These are phyloP conservation scores for Fusarium denticulatum DNA, from an alignment of 2,329 filamentous ascomycete genomes.

Conservation along the genomic window DNA sequence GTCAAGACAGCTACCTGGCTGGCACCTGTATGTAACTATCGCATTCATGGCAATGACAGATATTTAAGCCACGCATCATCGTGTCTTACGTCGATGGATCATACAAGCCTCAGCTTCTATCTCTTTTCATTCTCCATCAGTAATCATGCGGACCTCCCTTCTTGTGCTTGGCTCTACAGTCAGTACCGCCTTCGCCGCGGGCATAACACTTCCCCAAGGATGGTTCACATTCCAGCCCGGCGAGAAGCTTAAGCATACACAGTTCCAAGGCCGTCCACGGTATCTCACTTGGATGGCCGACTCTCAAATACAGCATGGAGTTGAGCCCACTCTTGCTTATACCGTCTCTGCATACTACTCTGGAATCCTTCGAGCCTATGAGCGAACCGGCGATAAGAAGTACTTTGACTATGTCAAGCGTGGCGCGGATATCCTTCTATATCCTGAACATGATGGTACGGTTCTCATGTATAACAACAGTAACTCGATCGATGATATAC, in stretches of 20 bases:
- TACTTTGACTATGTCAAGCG: slow-evolving; percentile 42
- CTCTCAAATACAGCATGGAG: slow-evolving; percentile 42
- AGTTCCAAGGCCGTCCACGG: slow-evolving; percentile 27
- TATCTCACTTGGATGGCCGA: slow-evolving; percentile 45
- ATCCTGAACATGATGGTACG: slow-evolving; percentile 35
- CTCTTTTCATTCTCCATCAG: no score
- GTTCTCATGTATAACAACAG: slow-evolving; percentile 32
- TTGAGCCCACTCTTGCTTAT: slow-evolving; percentile 41
- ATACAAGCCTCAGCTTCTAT: not conserved
- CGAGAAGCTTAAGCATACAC: slow-evolving; percentile 7
- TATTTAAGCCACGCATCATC: not conserved
- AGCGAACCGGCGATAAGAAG: slow-evolving; percentile 35
- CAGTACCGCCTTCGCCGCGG: not conserved
- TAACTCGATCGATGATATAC: slow-evolving; percentile 32
- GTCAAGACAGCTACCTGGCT: no score
- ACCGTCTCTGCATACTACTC: slow-evolving; percentile 35
- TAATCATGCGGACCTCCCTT: slow-evolving; percentile 1
- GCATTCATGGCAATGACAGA: not conserved
- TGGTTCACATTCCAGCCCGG: slow-evolving; percentile 28
- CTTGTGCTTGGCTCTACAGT: not conserved
- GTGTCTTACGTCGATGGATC: no score
- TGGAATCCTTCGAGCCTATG: slow-evolving; percentile 24
- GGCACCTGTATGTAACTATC: not conserved
- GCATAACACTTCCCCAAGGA: slow-evolving; percentile 11
- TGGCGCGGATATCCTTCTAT: slow-evolving; percentile 35